Base-by-base conservation (phyloP, 371 early-diverging fungal species). In the Actinomucor elegans region DNA sequence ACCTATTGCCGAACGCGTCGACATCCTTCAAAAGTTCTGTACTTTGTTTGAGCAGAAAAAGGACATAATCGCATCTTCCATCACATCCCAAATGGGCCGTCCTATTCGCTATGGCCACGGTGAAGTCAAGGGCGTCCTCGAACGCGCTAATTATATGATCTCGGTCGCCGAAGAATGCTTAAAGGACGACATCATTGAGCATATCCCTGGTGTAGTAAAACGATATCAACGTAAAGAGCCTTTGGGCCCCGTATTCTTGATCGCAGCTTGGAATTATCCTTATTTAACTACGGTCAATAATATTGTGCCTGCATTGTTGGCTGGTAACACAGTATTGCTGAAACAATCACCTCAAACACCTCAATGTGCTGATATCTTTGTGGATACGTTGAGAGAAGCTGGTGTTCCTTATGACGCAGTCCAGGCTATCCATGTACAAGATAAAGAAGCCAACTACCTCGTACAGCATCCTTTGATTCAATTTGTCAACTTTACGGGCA, bases 281-380 rank as follows among this genome's bases (percentile, higher is more conserved):
- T 77, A 75, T 52, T 57, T 86, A 14, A 69, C 70, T 0, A 59
- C 63, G 4, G 84, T 94, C 42, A 91, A 91, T 64, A 86, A 84
- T 34, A 82, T 92, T 9, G 65, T 92, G 18, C 92, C 94, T 7
- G 89, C 91, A 6, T 63, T 93, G 17, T 65, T 91, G 33, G 88
- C 90, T 4, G 92, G 89, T 8, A 93, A 93, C 62, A 67, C 87
- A 0, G 92, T 93, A 6, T 68, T 92, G 31, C 55, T 93, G 55
- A 93, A 93, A 65, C 90, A 90, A 44, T 86, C 92, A 1, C 90
- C 91, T 3, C 91, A 91, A 66, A 92, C 92, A 5, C 89, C 89
- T 21, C 82, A 84, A 20, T 85, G 85, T 56, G 92, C 84, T 2
- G 88, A 91, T 52, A 59, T 87, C 27, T 88, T 91, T 61, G 81